These are phyloP conservation scores for Kondoa malvinella DNA, from an alignment of 768 basidiomycete genomes.

Conservation along the genomic window DNA sequence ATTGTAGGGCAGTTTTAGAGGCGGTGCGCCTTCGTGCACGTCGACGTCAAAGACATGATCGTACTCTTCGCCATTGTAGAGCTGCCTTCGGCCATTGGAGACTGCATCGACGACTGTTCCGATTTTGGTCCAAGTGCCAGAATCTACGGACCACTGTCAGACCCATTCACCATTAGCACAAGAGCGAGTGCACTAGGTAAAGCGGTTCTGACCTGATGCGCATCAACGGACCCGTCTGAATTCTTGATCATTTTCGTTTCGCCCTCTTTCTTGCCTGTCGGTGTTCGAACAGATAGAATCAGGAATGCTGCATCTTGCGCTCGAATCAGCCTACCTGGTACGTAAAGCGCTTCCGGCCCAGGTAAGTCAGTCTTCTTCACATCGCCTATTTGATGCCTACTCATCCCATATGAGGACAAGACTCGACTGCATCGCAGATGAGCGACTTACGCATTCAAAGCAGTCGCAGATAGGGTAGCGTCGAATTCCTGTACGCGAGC, in stretches of 20 bases:
- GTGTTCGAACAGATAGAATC: neutral
- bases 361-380: conserved; percentile 81
- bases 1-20: conserved; percentile 88
- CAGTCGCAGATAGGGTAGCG: conserved; percentile 54
- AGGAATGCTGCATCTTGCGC: neutral
- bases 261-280: conserved; percentile 69
- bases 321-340: conserved; percentile 57
- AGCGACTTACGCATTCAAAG: conserved; percentile 45
- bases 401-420: neutral
- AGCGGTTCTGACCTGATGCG: conserved; percentile 53
- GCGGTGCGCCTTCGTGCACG: conserved; percentile 75
- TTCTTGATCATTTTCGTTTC: conserved; percentile 83
- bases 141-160: conserved; percentile 63
- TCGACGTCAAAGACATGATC: conserved; percentile 99
- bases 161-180: conserved; percentile 11
- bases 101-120: conserved; percentile 93
- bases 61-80: conserved; percentile 86
- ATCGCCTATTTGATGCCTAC: conserved; percentile 66
- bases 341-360: conserved; percentile 57
- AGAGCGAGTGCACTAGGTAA: neutral
- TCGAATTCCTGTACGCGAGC: conserved; percentile 39
- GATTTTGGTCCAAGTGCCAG: conserved; percentile 69
- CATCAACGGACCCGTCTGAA: conserved; percentile 56
- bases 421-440: neutral
- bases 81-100: conserved; percentile 69